Percentiles rank a stretch among this genome's conserved stretches.
These are phyloP conservation scores for Gnomoniopsis sp. DNA, from an alignment of 2,329 filamentous ascomycete species.

Conservation along the genomic window DNA sequence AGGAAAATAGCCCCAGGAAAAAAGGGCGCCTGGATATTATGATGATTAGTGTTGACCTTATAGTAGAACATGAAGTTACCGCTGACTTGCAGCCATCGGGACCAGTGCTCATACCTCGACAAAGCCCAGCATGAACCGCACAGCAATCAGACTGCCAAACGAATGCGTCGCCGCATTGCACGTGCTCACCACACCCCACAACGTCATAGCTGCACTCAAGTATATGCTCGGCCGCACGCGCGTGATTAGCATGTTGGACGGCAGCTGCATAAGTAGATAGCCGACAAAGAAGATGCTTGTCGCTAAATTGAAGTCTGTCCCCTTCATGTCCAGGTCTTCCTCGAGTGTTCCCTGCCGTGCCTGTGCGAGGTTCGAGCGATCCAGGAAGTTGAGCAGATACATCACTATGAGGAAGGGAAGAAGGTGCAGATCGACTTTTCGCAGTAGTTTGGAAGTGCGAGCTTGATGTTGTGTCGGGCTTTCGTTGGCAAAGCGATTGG, in stretches of 20 bases:
- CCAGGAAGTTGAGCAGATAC: conserved; percentile 55
- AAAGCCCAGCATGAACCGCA: conserved; percentile 46
- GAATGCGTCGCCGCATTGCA: conserved; percentile 44
- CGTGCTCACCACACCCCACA: conserved; percentile 37
- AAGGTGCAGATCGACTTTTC: conserved; percentile 49
- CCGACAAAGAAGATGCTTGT: conserved; percentile 55
- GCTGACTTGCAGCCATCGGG: neutral
- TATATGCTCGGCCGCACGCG: conserved; percentile 51
- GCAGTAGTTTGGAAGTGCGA: conserved; percentile 31
- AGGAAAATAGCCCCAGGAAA: conserved; percentile 47
- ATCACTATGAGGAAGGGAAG: conserved; percentile 52
- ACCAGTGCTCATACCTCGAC: conserved; percentile 18
- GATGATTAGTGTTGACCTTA: conserved; percentile 17
- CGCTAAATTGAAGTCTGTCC: conserved; percentile 55
- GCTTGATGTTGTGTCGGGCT: conserved; percentile 3
- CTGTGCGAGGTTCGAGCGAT: conserved; percentile 50
- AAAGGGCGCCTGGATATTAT: conserved; percentile 41
- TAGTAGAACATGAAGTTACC: neutral
- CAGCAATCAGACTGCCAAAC: conserved; percentile 40
- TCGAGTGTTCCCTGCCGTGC: conserved; percentile 52
- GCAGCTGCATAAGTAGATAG: conserved; percentile 60
- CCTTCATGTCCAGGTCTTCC: conserved; percentile 48
- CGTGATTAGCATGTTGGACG: conserved; percentile 55
- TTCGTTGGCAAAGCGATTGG: conserved; percentile 12
- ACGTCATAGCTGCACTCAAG: conserved; percentile 44